phyloP scores from a whole-genome alignment of 441 rosid species.

The Cnidoscolus chayamansa region DNA sequence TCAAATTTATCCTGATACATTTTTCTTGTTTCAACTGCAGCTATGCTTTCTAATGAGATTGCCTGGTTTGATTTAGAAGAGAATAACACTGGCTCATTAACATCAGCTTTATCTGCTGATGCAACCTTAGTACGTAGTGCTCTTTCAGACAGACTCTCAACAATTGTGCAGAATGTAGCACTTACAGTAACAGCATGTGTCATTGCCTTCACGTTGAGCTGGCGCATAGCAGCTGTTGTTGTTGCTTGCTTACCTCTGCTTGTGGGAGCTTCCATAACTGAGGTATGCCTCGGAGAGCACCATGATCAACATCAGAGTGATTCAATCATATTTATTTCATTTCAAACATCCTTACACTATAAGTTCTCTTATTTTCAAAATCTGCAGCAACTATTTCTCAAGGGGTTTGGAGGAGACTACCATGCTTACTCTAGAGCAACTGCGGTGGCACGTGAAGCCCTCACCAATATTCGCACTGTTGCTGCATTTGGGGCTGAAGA shows the following conservation, averaged over 20 bases:
- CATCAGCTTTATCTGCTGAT: conserved; percentile 72
- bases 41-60: conserved; percentile 67
- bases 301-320: not conserved
- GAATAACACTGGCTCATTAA: conserved; percentile 61
- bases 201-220: conserved; percentile 61
- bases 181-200: conserved; percentile 72
- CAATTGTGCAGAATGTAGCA: conserved; percentile 65
- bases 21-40: conserved; percentile 37
- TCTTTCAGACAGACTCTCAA: conserved; percentile 76
- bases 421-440: conserved; percentile 61
- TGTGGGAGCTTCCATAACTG: conserved; percentile 67
- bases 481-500: conserved; percentile 79
- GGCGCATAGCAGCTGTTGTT: conserved; percentile 77
- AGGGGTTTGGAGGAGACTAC: conserved; percentile 88
- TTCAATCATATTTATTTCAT: not conserved
- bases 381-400: conserved; percentile 76
- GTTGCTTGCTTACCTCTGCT: conserved; percentile 75
- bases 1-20: conserved; percentile 12
- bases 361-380: not conserved
- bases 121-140: conserved; percentile 74
- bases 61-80: conserved; percentile 83
- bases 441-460: conserved; percentile 71
- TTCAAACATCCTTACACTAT: not conserved
- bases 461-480: conserved; percentile 67
- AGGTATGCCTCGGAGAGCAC: conserved; percentile 40